Evolutionary conservation across 2,329 filamentous ascomycete genomes (phyloP).

Genomic region (Fusarium xyrophilum): DNA sequence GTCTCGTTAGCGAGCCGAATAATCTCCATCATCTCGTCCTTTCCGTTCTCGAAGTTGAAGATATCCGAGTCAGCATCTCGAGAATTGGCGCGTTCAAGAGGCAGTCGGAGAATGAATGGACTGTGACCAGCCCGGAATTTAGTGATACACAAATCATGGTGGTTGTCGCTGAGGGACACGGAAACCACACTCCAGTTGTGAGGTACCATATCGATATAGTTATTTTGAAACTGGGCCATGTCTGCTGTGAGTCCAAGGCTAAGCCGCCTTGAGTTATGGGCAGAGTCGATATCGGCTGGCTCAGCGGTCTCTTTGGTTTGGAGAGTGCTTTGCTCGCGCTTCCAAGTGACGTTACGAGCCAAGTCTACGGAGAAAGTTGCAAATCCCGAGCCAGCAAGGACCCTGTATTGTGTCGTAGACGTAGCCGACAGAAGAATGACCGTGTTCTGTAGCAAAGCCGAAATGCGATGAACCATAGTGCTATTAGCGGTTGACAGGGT

Average conservation of each 20-base stretch:
- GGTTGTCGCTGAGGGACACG: conserved; percentile 80
- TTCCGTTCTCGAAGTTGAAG: conserved; percentile 84
- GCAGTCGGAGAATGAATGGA: conserved; percentile 87
- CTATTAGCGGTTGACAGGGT: conserved; percentile 63
- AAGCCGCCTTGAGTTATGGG: conserved; percentile 44
- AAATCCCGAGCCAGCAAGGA: conserved; percentile 60
- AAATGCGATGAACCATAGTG: conserved; percentile 67
- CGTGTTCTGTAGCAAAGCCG: conserved; percentile 68
- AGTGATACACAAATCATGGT: conserved; percentile 87
- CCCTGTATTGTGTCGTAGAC: conserved; percentile 54
- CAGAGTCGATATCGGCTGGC: neutral
- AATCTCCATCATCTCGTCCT: conserved; percentile 80
- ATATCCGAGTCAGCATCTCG: conserved; percentile 79
- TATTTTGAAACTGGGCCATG: conserved; percentile 72
- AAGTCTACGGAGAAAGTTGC: conserved; percentile 72
- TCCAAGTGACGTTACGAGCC: conserved; percentile 72
- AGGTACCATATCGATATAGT: conserved; percentile 88
- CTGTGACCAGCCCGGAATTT: conserved; percentile 76
- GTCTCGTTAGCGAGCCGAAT: conserved; percentile 82
- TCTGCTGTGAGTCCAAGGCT: conserved; percentile 59
- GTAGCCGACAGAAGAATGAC: conserved; percentile 71
- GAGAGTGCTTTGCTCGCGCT: conserved; percentile 66
- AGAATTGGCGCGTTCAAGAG: conserved; percentile 80
- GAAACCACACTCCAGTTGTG: conserved; percentile 84
- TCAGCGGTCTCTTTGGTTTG: conserved; percentile 47